These are phyloP conservation scores for Serendipita indica DNA, from an alignment of 768 basidiomycete genomes.

Conservation along the genomic window DNA sequence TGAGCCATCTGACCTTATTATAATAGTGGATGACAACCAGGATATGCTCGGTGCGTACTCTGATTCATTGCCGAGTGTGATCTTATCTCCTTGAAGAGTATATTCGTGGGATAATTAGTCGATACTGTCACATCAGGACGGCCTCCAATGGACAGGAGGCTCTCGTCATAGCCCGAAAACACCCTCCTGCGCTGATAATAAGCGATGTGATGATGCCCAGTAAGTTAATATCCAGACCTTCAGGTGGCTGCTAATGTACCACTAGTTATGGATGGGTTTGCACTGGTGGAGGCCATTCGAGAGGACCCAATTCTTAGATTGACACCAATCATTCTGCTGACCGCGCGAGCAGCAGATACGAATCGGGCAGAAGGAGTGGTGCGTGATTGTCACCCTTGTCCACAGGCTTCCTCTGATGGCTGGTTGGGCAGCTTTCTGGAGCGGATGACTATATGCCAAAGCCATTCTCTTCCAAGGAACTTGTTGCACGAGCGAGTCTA, in stretches of 20 bases:
- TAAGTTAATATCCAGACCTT: slow-evolving; percentile 15
- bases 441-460: slow-evolving; percentile 28
- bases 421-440: slow-evolving; percentile 19
- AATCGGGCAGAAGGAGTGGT: slow-evolving; percentile 24
- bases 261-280: slow-evolving; percentile 23
- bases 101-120: slow-evolving; percentile 18
- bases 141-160: slow-evolving; percentile 23
- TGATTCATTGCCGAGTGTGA: slow-evolving; percentile 11
- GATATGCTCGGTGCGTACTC: slow-evolving; percentile 18
- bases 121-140: slow-evolving; percentile 23
- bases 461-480: slow-evolving; percentile 27
- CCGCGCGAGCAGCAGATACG: slow-evolving; percentile 26
- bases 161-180: slow-evolving; percentile 15
- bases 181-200: slow-evolving; percentile 22
- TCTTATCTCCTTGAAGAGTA: slow-evolving; percentile 11
- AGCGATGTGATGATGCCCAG: slow-evolving; percentile 27
- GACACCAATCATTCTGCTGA: slow-evolving; percentile 24
- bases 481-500: slow-evolving; percentile 27
- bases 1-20: background rate
- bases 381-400: background rate
- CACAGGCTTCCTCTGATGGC: background rate
- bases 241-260: background rate
- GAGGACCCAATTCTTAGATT: slow-evolving; percentile 13
- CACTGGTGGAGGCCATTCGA: slow-evolving; percentile 20
- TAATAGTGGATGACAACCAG: slow-evolving; percentile 21